Conservation (phyloP, 2,329 filamentous ascomycete genomes). For the Fusarium proliferatum region DNA sequence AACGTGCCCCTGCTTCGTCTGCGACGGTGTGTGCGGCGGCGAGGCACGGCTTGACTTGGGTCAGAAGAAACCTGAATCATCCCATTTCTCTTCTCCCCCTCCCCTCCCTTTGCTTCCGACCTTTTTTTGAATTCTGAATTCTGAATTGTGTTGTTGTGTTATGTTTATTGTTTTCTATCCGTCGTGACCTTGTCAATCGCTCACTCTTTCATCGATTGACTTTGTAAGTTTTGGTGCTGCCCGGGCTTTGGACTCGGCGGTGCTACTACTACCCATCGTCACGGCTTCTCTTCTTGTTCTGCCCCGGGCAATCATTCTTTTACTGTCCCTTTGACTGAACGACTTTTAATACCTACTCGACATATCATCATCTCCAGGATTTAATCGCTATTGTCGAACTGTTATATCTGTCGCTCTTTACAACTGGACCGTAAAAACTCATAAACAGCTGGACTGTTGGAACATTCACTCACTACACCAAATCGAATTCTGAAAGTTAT, state of each 20-base stretch:
- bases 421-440: not conserved
- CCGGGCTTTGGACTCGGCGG: conserved; percentile 34
- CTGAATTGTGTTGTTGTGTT: conserved; percentile 15
- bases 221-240: conserved; percentile 7
- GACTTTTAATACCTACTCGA: conserved; percentile 12
- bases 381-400: not conserved
- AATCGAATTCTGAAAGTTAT: conserved; percentile 10
- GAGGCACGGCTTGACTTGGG: not conserved
- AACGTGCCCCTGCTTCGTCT: conserved; percentile 14
- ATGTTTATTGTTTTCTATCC: conserved; percentile 18
- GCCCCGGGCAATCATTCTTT: conserved; percentile 40
- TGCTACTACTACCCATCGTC: not conserved
- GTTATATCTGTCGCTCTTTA: conserved; percentile 22
- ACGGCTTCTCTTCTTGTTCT: conserved; percentile 30
- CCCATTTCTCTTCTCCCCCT: conserved; percentile 29
- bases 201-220: conserved; percentile 27
- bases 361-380: not conserved
- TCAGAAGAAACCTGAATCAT: conserved; percentile 27
- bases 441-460: conserved; percentile 45
- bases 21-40: conserved; percentile 21
- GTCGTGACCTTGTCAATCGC: conserved; percentile 30
- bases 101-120: conserved; percentile 25
- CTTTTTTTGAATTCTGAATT: conserved; percentile 4
- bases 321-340: conserved; percentile 4
- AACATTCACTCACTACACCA: conserved; percentile 18